Percentiles rank a stretch among this genome's conserved stretches.
Conservation (phyloP, 352 stramenopile genomes). For the Globisporangium cylindrosporum region DNA sequence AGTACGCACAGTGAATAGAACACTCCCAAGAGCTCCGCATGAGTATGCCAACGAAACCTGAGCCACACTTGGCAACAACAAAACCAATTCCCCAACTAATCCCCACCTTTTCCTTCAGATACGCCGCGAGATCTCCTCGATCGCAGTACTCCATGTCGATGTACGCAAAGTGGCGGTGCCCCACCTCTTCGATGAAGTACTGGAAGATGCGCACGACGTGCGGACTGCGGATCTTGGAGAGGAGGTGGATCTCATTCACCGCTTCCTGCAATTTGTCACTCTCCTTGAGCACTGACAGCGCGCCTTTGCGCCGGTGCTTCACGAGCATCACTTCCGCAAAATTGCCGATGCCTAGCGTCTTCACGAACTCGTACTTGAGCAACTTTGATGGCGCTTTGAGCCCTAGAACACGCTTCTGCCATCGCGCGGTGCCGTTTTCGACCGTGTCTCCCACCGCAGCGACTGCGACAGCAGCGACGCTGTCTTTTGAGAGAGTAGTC, state of each 20-base stretch:
- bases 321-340: conserved; percentile 82
- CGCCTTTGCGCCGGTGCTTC: conserved; percentile 27
- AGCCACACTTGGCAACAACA: neutral
- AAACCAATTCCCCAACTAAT: neutral
- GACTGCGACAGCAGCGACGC: neutral
- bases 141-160: conserved; percentile 85
- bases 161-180: conserved; percentile 73
- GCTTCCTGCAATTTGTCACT: conserved; percentile 78
- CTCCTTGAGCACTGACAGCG: conserved; percentile 70
- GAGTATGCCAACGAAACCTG: neutral
- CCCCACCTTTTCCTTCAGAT: conserved; percentile 34
- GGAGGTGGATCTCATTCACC: conserved; percentile 71
- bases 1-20: neutral
- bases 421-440: conserved; percentile 38
- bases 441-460: conserved; percentile 22
- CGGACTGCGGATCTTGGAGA: conserved; percentile 53
- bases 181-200: conserved; percentile 81
- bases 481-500: neutral
- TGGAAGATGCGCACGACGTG: conserved; percentile 70
- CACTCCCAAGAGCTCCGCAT: neutral
- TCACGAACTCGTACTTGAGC: conserved; percentile 59
- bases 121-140: conserved; percentile 42
- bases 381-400: conserved; percentile 56
- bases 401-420: conserved; percentile 47
- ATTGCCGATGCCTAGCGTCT: conserved; percentile 62